Conservation (phyloP, 1,284 basidiomycete species). For the Athelia psychrophila region DNA sequence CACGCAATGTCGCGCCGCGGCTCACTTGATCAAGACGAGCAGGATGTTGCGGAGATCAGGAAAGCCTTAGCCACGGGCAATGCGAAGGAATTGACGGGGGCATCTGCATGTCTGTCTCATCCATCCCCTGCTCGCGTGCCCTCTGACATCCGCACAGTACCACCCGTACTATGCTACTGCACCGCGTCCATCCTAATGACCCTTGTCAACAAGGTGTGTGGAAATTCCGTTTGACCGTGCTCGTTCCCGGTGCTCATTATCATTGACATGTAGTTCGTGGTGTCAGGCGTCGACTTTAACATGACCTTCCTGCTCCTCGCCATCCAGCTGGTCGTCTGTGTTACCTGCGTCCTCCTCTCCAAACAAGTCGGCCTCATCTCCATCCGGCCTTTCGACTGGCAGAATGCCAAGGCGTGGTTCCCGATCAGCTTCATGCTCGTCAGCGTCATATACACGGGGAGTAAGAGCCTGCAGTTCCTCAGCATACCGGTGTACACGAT, state of each 20-base stretch:
- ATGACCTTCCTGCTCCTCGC: slow-evolving; percentile 97
- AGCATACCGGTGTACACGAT: slow-evolving; percentile 96
- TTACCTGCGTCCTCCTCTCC: slow-evolving; percentile 69
- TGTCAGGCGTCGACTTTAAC: slow-evolving; percentile 90
- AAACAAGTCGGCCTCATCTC: slow-evolving; percentile 86
- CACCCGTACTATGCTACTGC: slow-evolving; percentile 90
- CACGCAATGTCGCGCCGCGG: background rate
- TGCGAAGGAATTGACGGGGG: slow-evolving; percentile 29
- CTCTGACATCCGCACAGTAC: slow-evolving; percentile 35
- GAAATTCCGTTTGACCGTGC: background rate
- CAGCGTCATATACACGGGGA: slow-evolving; percentile 96
- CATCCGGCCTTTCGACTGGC: slow-evolving; percentile 82
- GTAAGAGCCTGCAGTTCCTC: slow-evolving; percentile 96
- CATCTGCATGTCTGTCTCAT: slow-evolving; percentile 31
- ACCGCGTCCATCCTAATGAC: slow-evolving; percentile 97
- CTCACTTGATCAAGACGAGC: slow-evolving; percentile 18
- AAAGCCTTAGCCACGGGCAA: slow-evolving; percentile 59
- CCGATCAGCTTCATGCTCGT: slow-evolving; percentile 93
- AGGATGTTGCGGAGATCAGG: slow-evolving; percentile 60
- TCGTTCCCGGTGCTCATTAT: background rate
- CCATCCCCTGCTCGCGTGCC: slow-evolving; percentile 6
- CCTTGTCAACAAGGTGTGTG: slow-evolving; percentile 88
- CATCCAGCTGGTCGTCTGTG: slow-evolving; percentile 89
- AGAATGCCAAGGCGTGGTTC: slow-evolving; percentile 92
- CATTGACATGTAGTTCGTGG: slow-evolving; percentile 79